A percentile compares a stretch with the other conserved stretches of the same genome.
Conservation (phyloP, 169 alveolate genomes). For the Plasmodium gallinaceum region DNA sequence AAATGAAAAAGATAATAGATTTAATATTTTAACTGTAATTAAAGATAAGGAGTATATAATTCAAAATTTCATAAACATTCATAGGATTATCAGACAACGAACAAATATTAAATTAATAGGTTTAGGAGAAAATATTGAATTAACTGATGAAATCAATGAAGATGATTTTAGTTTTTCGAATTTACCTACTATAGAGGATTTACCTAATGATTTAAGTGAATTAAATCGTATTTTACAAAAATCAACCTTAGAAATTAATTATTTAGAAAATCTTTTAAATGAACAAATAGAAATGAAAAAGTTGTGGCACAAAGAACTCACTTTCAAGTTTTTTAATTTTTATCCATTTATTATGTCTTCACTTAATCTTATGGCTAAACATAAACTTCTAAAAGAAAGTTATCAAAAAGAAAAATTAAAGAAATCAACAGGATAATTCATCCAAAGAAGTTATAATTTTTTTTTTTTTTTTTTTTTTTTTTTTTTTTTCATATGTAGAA, state of each 20-base stretch:
- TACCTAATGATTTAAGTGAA: background rate
- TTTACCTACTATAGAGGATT: conserved; percentile 27
- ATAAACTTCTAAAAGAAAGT: conserved; percentile 26
- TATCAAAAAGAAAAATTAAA: conserved; percentile 47
- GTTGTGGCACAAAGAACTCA: conserved; percentile 42
- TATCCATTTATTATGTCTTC: conserved; percentile 64
- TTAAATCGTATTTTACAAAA: conserved; percentile 10
- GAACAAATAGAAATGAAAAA: conserved; percentile 35
- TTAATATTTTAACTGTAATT: conserved; percentile 23
- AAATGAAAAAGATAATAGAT: conserved; percentile 17
- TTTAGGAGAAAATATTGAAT: conserved; percentile 23
- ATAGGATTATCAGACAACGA: conserved; percentile 37
- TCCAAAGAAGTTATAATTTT: background rate
- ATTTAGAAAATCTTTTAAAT: conserved; percentile 8
- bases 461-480: no score
- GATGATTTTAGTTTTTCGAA: conserved; percentile 10
- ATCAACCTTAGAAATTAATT: conserved; percentile 23
- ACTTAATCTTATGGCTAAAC: conserved; percentile 50
- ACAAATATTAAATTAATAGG: conserved; percentile 11
- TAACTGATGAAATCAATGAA: conserved; percentile 44
- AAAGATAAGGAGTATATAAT: conserved; percentile 43
- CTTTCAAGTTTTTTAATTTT: conserved; percentile 52
- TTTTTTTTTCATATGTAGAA: background rate
- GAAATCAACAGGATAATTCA: background rate
- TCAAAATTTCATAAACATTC: conserved; percentile 26